These are phyloP conservation scores for Talaromyces stipitatus DNA, from an alignment of 495 filamentous ascomycete genomes.

Conservation along the genomic window DNA sequence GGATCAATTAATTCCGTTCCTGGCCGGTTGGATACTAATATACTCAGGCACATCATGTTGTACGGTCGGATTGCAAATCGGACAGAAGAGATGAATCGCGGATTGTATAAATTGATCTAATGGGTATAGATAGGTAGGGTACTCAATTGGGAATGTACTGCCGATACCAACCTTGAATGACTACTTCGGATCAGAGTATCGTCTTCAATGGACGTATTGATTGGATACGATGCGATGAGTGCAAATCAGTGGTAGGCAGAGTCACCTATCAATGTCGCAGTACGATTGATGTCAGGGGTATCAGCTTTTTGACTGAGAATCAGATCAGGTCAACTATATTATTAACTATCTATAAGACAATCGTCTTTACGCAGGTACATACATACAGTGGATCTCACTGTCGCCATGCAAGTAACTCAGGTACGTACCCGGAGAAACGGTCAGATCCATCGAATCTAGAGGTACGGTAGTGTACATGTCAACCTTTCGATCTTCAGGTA, in stretches of 20 bases:
- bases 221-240: background rate
- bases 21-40: background rate
- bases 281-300: background rate
- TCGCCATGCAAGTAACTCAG: background rate
- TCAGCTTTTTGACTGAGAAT: background rate
- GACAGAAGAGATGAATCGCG: background rate
- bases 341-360: background rate
- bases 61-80: background rate
- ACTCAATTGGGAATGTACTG: background rate
- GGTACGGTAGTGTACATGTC: background rate
- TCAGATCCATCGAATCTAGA: background rate
- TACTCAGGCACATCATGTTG: background rate
- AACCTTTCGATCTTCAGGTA: background rate
- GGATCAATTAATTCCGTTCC: background rate
- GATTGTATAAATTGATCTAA: background rate
- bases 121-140: background rate
- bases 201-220: background rate
- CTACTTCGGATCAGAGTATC: background rate
- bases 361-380: background rate
- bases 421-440: background rate
- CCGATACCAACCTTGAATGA: too few species aligned
- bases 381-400: background rate
- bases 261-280: too few species aligned
- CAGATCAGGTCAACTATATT: too few species aligned
- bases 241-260: background rate